Conservation (phyloP, 2,329 filamentous ascomycete genomes). For the Ilyonectria mors-panacis region DNA sequence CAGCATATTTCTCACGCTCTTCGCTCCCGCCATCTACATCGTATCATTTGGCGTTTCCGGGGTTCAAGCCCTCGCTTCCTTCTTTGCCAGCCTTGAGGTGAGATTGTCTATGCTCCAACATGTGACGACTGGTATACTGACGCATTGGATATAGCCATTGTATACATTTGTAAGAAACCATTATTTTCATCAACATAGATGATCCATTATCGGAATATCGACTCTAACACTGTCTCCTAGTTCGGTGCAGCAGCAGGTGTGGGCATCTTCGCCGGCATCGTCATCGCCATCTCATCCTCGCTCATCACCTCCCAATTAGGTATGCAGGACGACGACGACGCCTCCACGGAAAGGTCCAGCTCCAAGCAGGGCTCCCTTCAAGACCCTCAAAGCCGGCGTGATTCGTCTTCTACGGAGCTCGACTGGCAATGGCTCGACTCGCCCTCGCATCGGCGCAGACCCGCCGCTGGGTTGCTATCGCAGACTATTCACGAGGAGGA, state of each 20-base stretch:
- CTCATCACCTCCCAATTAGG: conserved; percentile 67
- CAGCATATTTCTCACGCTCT: conserved; percentile 49
- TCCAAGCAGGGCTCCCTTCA: conserved; percentile 35
- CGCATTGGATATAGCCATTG: conserved; percentile 51
- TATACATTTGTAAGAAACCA: conserved; percentile 59
- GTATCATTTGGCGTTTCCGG: conserved; percentile 48
- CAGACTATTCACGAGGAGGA: conserved; percentile 83
- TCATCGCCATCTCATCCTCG: conserved; percentile 71
- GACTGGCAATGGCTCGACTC: conserved; percentile 58
- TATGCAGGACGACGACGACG: conserved; percentile 52
- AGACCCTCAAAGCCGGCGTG: conserved; percentile 34
- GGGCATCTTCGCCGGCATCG: conserved; percentile 74
- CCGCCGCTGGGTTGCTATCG: conserved; percentile 67
- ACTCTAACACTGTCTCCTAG: conserved; percentile 43
- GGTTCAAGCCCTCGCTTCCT: conserved; percentile 42
- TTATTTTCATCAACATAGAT: conserved; percentile 38
- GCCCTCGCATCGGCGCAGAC: conserved; percentile 56
- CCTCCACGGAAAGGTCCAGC: conserved; percentile 10
- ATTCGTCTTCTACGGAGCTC: conserved; percentile 53
- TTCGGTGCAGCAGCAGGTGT: conserved; percentile 77
- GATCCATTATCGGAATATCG: conserved; percentile 9
- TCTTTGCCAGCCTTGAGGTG: conserved; percentile 56
- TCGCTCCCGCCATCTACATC: conserved; percentile 57
- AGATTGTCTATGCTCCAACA: conserved; percentile 20
- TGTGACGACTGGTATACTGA: conserved; percentile 13